Conservation (phyloP, 1,284 basidiomycete genomes). For the Tremellales sp. region DNA sequence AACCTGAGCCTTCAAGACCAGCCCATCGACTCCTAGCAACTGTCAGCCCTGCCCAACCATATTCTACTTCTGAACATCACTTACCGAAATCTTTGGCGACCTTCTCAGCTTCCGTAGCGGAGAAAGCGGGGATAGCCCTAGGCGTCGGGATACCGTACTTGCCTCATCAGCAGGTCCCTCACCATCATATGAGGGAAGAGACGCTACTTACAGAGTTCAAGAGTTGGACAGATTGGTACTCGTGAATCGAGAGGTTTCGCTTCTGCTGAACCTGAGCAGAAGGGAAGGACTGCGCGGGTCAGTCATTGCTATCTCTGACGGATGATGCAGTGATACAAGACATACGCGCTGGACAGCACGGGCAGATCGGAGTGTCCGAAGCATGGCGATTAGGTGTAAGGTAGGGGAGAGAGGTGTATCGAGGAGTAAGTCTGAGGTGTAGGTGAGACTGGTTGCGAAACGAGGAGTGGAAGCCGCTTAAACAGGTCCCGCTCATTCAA, state of each 20-base stretch:
- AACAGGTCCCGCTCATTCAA: background rate
- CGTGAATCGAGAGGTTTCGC: conserved; percentile 94
- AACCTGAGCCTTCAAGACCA: conserved; percentile 96
- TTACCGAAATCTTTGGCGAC: conserved; percentile 83
- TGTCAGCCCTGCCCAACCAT: background rate
- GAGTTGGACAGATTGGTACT: conserved; percentile 93
- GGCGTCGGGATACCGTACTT: conserved; percentile 98
- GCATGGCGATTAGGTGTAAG: conserved; percentile 4
- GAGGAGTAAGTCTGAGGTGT: background rate
- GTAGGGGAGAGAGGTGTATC: too few relatives aligned
- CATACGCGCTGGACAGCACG: conserved; percentile 6
- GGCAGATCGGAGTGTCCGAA: conserved; percentile 13
- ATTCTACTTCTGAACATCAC: conserved; percentile 14
- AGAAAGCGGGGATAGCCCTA: conserved; percentile 80
- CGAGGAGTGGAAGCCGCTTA: background rate
- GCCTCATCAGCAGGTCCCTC: background rate
- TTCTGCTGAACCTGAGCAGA: conserved; percentile 17
- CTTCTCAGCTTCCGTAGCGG: conserved; percentile 82
- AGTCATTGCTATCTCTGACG: too few relatives aligned
- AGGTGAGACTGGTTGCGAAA: background rate
- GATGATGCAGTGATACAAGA: background rate
- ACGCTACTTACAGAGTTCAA: conserved; percentile 72
- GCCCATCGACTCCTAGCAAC: conserved; percentile 57
- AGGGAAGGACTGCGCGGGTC: background rate
- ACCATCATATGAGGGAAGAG: background rate